Conservation (phyloP, 139 green algal species). For the Trebouxia sp. region DNA sequence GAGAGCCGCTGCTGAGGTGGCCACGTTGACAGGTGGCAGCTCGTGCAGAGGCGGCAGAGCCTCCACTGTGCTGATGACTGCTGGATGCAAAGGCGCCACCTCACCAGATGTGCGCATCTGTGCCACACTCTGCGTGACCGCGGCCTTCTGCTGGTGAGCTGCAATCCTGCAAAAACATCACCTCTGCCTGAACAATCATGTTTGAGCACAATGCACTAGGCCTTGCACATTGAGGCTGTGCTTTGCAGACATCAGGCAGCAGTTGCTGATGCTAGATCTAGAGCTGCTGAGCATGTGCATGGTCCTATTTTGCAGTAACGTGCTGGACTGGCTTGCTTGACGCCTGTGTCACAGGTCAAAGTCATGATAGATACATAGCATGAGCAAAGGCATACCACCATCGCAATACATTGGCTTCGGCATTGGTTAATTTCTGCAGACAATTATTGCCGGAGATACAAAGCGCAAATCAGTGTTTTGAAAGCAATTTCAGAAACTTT, state of each 20-base stretch:
- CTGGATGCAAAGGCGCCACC: constrained; percentile 17
- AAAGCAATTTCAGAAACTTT: too few species aligned
- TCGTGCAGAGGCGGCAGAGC: not conserved
- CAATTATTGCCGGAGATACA: not conserved
- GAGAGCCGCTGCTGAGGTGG: constrained; percentile 7
- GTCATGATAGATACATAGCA: not conserved
- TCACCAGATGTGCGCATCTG: not conserved
- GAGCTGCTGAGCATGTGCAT: too few species aligned
- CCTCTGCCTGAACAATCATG: not conserved
- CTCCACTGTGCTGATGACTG: constrained; percentile 16
- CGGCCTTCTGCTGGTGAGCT: constrained; percentile 6
- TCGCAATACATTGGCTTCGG: not conserved
- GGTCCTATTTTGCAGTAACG: too few species aligned
- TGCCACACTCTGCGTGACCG: not conserved
- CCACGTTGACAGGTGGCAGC: not conserved
- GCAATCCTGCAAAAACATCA: not conserved
- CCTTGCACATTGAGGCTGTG: not conserved
- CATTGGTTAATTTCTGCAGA: not conserved
- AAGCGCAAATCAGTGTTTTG: too few species aligned
- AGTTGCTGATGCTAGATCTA: too few species aligned
- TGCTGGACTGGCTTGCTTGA: not conserved
- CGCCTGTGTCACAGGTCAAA: not conserved
- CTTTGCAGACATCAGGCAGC: not conserved
- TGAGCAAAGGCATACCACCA: not conserved
- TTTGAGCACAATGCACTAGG: not conserved